Evolutionary conservation across 495 filamentous ascomycete genomes (phyloP).

Genomic region (Parathielavia appendiculata): DNA sequence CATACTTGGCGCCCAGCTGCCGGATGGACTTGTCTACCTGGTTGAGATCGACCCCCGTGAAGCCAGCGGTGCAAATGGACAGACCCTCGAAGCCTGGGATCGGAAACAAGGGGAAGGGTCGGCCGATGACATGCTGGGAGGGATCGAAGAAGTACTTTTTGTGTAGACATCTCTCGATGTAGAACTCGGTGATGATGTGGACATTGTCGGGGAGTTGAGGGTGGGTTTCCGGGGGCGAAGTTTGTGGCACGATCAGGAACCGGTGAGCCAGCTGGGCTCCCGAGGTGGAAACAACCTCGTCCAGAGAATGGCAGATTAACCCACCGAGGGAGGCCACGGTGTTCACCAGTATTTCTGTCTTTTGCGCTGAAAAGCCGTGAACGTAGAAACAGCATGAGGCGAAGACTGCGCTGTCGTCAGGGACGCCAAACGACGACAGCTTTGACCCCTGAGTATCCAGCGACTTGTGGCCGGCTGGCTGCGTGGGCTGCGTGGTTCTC

Average conservation of each 20-base stretch:
- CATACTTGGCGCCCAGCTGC: conserved; percentile 73
- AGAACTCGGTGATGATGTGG: conserved; percentile 77
- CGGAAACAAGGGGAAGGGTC: conserved; percentile 64
- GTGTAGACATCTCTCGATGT: conserved; percentile 82
- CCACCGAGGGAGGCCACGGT: conserved; percentile 45
- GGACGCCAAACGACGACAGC: conserved; percentile 29
- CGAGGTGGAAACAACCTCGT: conserved; percentile 36
- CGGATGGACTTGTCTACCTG: conserved; percentile 71
- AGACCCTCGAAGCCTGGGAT: conserved; percentile 63
- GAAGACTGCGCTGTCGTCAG: conserved; percentile 40
- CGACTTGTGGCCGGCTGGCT: conserved; percentile 10
- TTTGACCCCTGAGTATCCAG: conserved; percentile 26
- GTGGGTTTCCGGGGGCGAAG: conserved; percentile 36
- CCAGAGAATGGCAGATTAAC: conserved; percentile 38
- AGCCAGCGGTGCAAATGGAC: conserved; percentile 72
- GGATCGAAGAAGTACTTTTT: conserved; percentile 65
- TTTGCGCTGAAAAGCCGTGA: conserved; percentile 52
- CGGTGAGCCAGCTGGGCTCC: conserved; percentile 30
- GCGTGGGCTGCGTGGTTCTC: conserved; percentile 11
- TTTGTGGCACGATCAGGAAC: conserved; percentile 50
- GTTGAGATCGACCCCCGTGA: conserved; percentile 76
- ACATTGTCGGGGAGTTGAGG: conserved; percentile 36
- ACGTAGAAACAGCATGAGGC: conserved; percentile 56
- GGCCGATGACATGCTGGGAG: conserved; percentile 63
- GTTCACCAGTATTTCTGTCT: conserved; percentile 40